Conservation (phyloP, 441 rosid genomes). For the Syzygium malaccense region DNA sequence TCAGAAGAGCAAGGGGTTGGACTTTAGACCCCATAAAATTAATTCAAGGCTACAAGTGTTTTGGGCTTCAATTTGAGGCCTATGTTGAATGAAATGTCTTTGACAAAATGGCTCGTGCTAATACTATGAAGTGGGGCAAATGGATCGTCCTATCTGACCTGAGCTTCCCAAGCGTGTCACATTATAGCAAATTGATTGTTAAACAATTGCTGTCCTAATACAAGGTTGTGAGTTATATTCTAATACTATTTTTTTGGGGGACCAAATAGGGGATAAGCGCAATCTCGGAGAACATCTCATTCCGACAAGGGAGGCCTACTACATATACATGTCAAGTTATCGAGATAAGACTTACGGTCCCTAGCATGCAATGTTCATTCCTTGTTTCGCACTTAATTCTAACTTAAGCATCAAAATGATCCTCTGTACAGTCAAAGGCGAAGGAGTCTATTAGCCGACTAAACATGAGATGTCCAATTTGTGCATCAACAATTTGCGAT, state of each 20-base stretch:
- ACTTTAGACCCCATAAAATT: neutral
- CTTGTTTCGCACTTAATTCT: too few relatives aligned
- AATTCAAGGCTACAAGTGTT: neutral
- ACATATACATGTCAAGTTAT: neutral
- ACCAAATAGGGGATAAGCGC: neutral
- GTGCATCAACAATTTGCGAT: too few relatives aligned
- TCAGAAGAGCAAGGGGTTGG: neutral
- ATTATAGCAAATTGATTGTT: neutral
- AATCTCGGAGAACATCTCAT: neutral
- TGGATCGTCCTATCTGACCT: neutral
- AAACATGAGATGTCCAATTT: too few relatives aligned
- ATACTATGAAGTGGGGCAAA: neutral
- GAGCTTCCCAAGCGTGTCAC: neutral
- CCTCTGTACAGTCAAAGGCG: too few relatives aligned
- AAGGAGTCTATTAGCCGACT: too few relatives aligned
- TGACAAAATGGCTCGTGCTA: neutral
- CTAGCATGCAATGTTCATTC: neutral
- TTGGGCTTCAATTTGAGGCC: neutral
- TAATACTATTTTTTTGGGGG: neutral
- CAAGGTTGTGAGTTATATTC: neutral
- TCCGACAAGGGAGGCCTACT: fast-evolving
- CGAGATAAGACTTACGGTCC: neutral
- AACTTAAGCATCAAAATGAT: too few relatives aligned
- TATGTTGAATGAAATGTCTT: neutral
- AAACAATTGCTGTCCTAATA: neutral